Conservation (phyloP, 2,329 filamentous ascomycete genomes). For the Claviceps purpurea region DNA sequence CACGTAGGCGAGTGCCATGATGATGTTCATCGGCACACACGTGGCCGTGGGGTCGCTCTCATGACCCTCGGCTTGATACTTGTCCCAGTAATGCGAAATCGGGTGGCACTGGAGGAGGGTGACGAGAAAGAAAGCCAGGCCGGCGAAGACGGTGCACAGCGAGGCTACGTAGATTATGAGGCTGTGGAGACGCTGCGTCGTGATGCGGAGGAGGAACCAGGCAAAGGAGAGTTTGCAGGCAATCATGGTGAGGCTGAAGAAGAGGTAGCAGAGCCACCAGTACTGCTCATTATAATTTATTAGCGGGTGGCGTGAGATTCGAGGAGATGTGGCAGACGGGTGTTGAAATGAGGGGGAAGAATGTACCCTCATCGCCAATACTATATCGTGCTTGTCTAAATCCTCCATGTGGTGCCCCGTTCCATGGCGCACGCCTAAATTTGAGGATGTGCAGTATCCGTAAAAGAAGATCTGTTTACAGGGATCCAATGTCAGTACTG, state of each 20-base stretch:
- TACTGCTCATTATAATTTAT: conserved; percentile 8
- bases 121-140: conserved; percentile 28
- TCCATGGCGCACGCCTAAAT: conserved; percentile 23
- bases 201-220: conserved; percentile 28
- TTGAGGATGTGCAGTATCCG: conserved; percentile 19
- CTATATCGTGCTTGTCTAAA: conserved; percentile 13
- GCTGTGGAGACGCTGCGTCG: conserved; percentile 18
- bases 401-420: conserved; percentile 25
- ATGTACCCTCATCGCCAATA: conserved; percentile 21
- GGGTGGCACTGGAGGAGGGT: conserved; percentile 27
- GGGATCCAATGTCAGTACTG: too few relatives aligned
- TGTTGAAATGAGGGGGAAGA: neutral
- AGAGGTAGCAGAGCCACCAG: conserved; percentile 26
- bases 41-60: neutral
- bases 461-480: conserved; percentile 20
- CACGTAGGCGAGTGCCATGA: conserved; percentile 38
- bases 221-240: conserved; percentile 28
- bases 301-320: neutral
- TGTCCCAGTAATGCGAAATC: conserved; percentile 28
- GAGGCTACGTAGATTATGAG: conserved; percentile 24
- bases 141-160: conserved; percentile 21
- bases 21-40: conserved; percentile 27
- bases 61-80: conserved; percentile 14
- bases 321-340: neutral
- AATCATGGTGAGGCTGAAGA: conserved; percentile 23